Conservation (phyloP, 2,329 filamentous ascomycete species). For the Trichoderma koningii region DNA sequence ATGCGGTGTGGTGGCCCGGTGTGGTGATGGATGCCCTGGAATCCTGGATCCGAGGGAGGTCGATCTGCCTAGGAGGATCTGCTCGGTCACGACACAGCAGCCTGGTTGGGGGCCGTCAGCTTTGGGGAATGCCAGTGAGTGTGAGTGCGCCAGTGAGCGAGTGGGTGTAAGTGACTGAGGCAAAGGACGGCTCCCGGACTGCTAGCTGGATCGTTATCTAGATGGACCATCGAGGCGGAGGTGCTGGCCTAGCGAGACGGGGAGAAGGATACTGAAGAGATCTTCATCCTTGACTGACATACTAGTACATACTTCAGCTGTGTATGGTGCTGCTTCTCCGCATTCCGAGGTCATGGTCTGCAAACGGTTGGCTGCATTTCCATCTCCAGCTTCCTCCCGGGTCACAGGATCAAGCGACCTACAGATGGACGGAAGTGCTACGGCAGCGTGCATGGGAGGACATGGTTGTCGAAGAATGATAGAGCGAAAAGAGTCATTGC, state of each 20-base stretch:
- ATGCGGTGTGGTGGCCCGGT: constrained; percentile 10
- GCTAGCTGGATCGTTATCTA: background rate
- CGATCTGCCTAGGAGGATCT: background rate
- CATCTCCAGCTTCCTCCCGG: background rate
- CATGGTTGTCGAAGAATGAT: background rate
- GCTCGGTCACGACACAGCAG: background rate
- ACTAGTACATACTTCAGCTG: background rate
- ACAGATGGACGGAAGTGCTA: background rate
- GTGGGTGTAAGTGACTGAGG: background rate
- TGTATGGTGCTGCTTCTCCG: background rate
- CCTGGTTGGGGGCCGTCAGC: background rate
- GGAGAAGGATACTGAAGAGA: background rate
- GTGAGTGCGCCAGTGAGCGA: background rate
- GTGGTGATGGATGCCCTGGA: constrained; percentile 10
- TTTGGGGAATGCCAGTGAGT: background rate
- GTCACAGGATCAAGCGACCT: background rate
- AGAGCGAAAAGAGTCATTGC: background rate
- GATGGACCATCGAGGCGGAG: background rate
- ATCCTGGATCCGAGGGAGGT: background rate
- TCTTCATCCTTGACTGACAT: background rate
- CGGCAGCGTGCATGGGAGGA: background rate
- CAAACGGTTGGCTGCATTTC: background rate
- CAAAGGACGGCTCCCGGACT: background rate
- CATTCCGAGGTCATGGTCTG: background rate
- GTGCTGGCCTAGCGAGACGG: too few relatives aligned